Evolutionary conservation across 768 basidiomycete species (phyloP), one percentile per base, ranked within the genome.

Genomic region (Boletus rex-veris): DNA sequence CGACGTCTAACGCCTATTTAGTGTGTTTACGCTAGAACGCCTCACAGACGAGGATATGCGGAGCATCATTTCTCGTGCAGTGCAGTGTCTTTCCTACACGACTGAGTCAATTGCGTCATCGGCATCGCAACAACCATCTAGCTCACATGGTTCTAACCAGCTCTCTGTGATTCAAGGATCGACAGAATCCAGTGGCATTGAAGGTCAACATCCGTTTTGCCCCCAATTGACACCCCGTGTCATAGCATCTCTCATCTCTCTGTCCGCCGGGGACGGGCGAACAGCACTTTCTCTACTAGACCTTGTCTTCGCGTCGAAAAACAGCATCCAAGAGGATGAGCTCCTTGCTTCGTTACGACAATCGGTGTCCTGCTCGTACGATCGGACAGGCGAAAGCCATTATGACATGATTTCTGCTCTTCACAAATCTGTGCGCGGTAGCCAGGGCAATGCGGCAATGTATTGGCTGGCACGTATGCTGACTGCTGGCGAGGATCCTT

Each of bases 391-490:
- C 4, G 92, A 92, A 57, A 77, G 77, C 54, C 80, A 76, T 53
- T 92, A 90, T 63, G 89, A 92, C 67, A 84, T 88, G 82, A 91
- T 90, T 59, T 87, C 84, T 31, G 90, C 87, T 3, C 73, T 93
- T 59, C 91, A 94, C 72, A 94, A 94, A 69, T 83, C 82, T 53
- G 79, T 93, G 33, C 79, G 92, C 33, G 92, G 90, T 8, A 82
- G 83, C 51, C 82, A 92, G 57, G 83, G 82, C 7, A 77, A 77
- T 61, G 92, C 90, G 0, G 91, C 91, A 7, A 72, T 92, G 75
- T 94, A 93, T 66, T 94, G 91, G 90, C 76, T 94, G 19, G 90
- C 90, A 10, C 80, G 88, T 46, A 92, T 92, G 90, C 74, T 92
- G 33, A 79, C 75, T 35, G 85, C 81, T 26, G 90, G 90, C 18